Base-by-base conservation (phyloP, 345 rosid species). In the Diplotaxis tenuifolia region DNA sequence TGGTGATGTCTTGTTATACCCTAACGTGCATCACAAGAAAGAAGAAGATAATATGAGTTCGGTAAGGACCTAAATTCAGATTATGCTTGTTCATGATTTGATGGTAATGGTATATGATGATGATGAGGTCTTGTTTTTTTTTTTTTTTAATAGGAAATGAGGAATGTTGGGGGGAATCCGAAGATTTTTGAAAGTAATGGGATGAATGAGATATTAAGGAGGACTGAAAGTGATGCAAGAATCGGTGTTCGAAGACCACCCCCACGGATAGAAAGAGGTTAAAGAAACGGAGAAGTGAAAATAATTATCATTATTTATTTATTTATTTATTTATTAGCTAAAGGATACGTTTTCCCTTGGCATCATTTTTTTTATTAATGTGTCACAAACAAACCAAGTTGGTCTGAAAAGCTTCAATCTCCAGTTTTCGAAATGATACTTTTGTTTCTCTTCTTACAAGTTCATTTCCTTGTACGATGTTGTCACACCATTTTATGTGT, bases 181-280 rank as follows among this genome's bases (percentile, higher is more conserved):
- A 77, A 71, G 73, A 65, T 77, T 0, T 77, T 71, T 65, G 47
- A 71, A 77, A 71, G 6, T 1, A 71, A 77, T 40, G 80, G 80
- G 73, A 77, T 77, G 80, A 76, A 76, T 71, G 75, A 76, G 65
- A 65, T 76, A 76, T 70, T 76, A 65, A 21, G 80, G 36, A 76
- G 71, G 20, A 70, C 75, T 4, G 80, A 76, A 65, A 76, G 60
- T 71, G 75, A 71, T 65, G 80, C 27, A 9, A 70, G 72, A 76
- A 47, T 71, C 6, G 73, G 64, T 27, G 72, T 77, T 57, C 67
- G 72, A 65, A 76, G 55, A 64, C 80, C 70, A 62, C 79, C 72
- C n/a, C 71, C 68, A 14, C 68, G 73, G 53, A 71, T 77, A 71
- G 77, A 72, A 58, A 77, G 80, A 77, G 75, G 75, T 34, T 76